Base-by-base conservation (phyloP, 768 basidiomycete genomes). In the Termitomyces sp. region DNA sequence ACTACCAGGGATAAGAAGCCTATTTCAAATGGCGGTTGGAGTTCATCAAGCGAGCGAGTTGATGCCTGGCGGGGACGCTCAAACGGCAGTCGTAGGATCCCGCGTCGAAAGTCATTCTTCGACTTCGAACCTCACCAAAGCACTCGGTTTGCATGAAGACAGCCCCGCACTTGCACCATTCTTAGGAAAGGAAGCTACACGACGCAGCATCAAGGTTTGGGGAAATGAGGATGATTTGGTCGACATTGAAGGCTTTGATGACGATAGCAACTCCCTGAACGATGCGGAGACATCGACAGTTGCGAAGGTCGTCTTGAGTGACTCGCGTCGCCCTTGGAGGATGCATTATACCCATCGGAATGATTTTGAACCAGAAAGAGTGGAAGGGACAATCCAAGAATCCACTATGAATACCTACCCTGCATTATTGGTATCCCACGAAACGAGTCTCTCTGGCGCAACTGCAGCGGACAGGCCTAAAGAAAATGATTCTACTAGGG, bases 1-100 rank as follows among this genome's bases (percentile, higher is more conserved):
- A 23, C 65, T 79, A 29, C 79, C 81, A 7, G 78, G 78, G 5
- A 66, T 83, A 17, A 75, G 75, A 40, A 77, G 76, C 8, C 68
- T 83, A 32, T 82, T 82, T 59, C 69, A 78, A 59, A 76, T 71
- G 64, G 82, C 81, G 5, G 78, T 82, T 46, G 76, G 74, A 6
- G 65, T 56, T 7, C 59, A 61, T 32, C 56, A 55, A 35, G 21
- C 37, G 16, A 48, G 19, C 17, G 59, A 48, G n/a, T 31, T 35
- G 25, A 43, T 21, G 25, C 17, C 17, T 25, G 29, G 27, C 10
- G 43, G 21, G 29, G 51, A 54, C n/a, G 43, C 21, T 27, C 54
- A 35, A 40, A 45, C 31, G 21, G 37, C 11, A 10, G 27, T 14
- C 14, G 16, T 31, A 31, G 31, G 17, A 35, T 31, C 54, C 29